These are phyloP conservation scores for Gamarada debralockiae DNA, from an alignment of 495 filamentous ascomycete species.

Conservation along the genomic window DNA sequence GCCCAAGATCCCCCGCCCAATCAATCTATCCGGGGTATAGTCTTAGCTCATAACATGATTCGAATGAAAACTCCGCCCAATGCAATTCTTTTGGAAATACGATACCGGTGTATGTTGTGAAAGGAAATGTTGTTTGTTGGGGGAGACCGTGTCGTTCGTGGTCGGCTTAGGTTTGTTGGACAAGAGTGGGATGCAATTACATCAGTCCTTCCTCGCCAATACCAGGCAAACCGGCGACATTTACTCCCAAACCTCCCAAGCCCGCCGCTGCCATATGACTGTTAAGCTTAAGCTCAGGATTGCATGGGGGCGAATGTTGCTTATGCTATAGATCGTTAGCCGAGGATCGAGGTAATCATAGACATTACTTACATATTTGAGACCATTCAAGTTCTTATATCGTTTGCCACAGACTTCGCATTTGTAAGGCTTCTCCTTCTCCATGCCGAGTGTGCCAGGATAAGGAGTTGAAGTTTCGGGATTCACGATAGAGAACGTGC, in stretches of 20 bases:
- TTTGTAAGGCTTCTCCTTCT: constrained; percentile 98
- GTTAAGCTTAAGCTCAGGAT: constrained; percentile 37
- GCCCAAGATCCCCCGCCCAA: not conserved
- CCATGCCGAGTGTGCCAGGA: constrained; percentile 95
- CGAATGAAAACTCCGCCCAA: constrained; percentile 13
- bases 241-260: constrained; percentile 19
- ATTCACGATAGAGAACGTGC: constrained; percentile 97
- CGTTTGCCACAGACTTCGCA: constrained; percentile 96
- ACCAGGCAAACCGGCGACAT: constrained; percentile 24
- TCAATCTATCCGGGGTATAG: constrained; percentile 18
- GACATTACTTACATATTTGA: constrained; percentile 66
- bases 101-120: not conserved
- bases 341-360: constrained; percentile 4
- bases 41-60: constrained; percentile 6
- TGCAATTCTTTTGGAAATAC: constrained; percentile 8
- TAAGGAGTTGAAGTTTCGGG: constrained; percentile 92
- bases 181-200: constrained; percentile 3
- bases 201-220: constrained; percentile 28
- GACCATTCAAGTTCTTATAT: constrained; percentile 97
- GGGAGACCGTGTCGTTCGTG: not conserved
- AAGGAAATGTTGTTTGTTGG: not conserved
- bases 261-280: constrained; percentile 21
- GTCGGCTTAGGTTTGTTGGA: not conserved
- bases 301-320: constrained; percentile 74
- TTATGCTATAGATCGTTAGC: constrained; percentile 55